These are phyloP conservation scores for Plasmodium malariae DNA, from an alignment of 169 alveolate genomes.

Conservation along the genomic window DNA sequence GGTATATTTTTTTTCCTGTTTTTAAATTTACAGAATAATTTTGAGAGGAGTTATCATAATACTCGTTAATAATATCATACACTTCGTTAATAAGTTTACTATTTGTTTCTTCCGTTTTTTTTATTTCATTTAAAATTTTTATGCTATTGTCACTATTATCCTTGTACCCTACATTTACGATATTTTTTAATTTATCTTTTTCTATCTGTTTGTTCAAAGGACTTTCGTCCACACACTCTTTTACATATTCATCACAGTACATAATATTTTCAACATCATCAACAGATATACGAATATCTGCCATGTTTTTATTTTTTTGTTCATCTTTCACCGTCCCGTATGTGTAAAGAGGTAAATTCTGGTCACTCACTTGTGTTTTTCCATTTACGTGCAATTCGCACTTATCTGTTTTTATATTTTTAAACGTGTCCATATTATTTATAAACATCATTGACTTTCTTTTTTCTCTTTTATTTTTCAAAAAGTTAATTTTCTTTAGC, in stretches of 20 bases:
- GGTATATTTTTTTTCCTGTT: constrained; percentile 34
- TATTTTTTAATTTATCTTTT: constrained; percentile 12
- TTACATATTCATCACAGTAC: neutral
- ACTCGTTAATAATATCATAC: constrained; percentile 63
- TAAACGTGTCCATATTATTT: too few species aligned
- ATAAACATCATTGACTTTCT: too few species aligned
- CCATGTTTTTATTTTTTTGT: too few species aligned
- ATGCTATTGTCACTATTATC: constrained; percentile 46
- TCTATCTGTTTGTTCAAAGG: neutral
- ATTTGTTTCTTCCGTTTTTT: constrained; percentile 52
- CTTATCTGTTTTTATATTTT: too few species aligned
- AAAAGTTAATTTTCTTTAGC: too few species aligned
- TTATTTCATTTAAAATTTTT: constrained; percentile 66
- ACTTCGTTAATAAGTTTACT: constrained; percentile 63
- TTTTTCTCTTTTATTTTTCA: too few species aligned
- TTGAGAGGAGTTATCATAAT: constrained; percentile 26
- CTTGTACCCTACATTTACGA: constrained; percentile 7
- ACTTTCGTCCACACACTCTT: constrained; percentile 1
- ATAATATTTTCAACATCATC: constrained; percentile 31
- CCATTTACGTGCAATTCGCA: too few species aligned
- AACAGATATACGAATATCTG: constrained; percentile 21
- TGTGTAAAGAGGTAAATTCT: too few species aligned
- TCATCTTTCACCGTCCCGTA: too few species aligned
- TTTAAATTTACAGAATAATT: constrained; percentile 14
- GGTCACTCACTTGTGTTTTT: too few species aligned